phyloP scores from a whole-genome alignment of 106 monocot genomes.

The Hemerocallis citrina region DNA sequence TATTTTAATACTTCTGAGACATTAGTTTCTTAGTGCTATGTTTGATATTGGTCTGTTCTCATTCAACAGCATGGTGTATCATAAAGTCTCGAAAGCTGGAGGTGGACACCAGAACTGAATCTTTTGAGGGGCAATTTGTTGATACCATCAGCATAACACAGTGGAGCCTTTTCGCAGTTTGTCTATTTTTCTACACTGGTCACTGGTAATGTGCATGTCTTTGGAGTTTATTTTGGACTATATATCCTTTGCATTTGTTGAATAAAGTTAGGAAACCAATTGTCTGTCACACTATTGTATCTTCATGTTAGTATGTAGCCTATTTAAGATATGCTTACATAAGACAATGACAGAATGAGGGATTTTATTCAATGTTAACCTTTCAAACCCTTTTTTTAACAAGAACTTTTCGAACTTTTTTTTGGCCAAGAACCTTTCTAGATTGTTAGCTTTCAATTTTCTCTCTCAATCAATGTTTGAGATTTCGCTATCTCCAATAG shows the following conservation, averaged over 20 bases:
- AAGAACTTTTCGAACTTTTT: background rate
- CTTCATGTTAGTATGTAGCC: background rate
- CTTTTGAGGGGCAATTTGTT: slow-evolving; percentile 8
- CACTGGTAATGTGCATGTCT: slow-evolving; percentile 53
- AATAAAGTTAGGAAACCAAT: background rate
- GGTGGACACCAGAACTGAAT: slow-evolving; percentile 6
- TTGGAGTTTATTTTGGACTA: background rate
- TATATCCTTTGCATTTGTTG: background rate
- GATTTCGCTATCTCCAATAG: too few relatives aligned
- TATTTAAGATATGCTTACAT: background rate
- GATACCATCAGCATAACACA: slow-evolving; percentile 58
- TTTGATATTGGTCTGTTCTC: slow-evolving; percentile 3
- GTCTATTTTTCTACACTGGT: slow-evolving; percentile 83
- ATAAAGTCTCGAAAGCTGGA: slow-evolving; percentile 23
- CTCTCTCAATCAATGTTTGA: too few relatives aligned
- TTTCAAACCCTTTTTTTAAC: background rate
- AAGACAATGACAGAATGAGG: too few relatives aligned
- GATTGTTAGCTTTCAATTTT: too few relatives aligned
- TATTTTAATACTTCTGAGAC: too few relatives aligned
- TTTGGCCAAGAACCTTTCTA: too few relatives aligned
- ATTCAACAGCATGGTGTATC: slow-evolving; percentile 70
- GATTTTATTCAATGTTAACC: too few relatives aligned
- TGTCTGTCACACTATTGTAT: background rate
- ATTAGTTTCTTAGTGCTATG: background rate
- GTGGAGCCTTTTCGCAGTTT: slow-evolving; percentile 79